Conservation (phyloP, 2,329 filamentous ascomycete genomes). For the Chaetoscypha palmicola region DNA sequence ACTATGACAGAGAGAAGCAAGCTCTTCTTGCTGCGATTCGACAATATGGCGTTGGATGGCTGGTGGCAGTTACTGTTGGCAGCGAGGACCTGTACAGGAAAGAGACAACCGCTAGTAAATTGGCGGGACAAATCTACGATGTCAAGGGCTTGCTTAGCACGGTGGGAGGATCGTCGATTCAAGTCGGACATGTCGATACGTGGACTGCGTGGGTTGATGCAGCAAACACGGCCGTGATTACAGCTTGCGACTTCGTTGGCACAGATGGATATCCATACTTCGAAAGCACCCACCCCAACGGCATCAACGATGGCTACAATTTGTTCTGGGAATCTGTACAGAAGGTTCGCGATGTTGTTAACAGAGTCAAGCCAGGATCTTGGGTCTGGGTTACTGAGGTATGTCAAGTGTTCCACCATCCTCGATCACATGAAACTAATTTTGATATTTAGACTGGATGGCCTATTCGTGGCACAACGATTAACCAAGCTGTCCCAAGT, state of each 20-base stretch:
- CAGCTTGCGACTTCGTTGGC: conserved; percentile 57
- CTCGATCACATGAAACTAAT: background rate
- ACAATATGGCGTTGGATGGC: conserved; percentile 49
- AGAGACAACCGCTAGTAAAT: conserved; percentile 34
- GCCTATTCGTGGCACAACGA: conserved; percentile 48
- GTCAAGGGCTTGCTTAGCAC: conserved; percentile 45
- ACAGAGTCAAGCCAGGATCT: conserved; percentile 43
- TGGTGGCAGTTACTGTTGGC: conserved; percentile 59
- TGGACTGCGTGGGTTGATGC: conserved; percentile 56
- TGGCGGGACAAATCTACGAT: conserved; percentile 42
- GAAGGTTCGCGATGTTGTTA: conserved; percentile 26
- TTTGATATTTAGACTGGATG: conserved; percentile 43
- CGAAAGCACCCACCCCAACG: conserved; percentile 48
- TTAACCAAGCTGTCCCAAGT: conserved; percentile 48
- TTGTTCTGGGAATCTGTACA: conserved; percentile 43
- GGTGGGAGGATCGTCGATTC: conserved; percentile 39
- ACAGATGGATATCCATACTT: conserved; percentile 63
- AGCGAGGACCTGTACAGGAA: conserved; percentile 61
- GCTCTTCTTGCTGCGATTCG: conserved; percentile 51
- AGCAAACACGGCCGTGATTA: conserved; percentile 52
- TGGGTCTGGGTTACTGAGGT: conserved; percentile 54
- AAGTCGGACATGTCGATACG: conserved; percentile 63
- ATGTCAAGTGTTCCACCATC: background rate
- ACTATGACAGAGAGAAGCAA: conserved; percentile 52
- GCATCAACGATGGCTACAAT: conserved; percentile 46